Base-by-base conservation (phyloP, 148 eudicot genomes). In the Limonium bicolor region DNA sequence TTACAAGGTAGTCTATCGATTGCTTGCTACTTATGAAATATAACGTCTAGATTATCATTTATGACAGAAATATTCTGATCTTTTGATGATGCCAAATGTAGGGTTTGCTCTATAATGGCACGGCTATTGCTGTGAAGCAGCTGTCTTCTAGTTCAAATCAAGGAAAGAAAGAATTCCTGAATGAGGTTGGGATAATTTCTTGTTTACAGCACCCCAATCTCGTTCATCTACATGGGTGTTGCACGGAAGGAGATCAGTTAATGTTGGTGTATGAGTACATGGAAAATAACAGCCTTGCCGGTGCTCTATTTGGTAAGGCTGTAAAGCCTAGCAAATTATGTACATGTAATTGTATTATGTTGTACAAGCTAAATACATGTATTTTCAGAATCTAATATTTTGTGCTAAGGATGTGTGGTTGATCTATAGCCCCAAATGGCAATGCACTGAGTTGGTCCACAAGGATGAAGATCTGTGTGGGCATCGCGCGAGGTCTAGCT, bases 401-500 rank as follows among this genome's bases (percentile, higher is more conserved):
- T n/a, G n/a, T n/a, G n/a, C n/a, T n/a, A n/a, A n/a, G n/a, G n/a
- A n/a, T n/a, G n/a, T n/a, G n/a, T n/a, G n/a, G n/a, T n/a, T n/a
- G n/a, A n/a, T n/a, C n/a, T 40, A 27, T 40, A 40, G 45, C 4
- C 6, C 25, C 25, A 20, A 15, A 40, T 20, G 24, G 5, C 7
- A 20, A 27, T 40, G n/a, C n/a, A 34, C 62, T 77, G 20, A 69
- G 70, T 56, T 77, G 85, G 85, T 19, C 61, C 16, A 70, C 80
- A 16, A 73, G 85, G 45, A 55, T 56, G 46, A 73, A 51, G 51
- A 73, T 77, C 56, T 73, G 70, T 49, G 1, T 77, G 24, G 80
- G 79, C 21, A 66, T 77, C 3, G 84, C 84, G 23, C 66, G 51
- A 53, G 84, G 84, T 12, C 60, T 77, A 52, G 64, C 76, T 15